Conservation (phyloP, 2,329 filamentous ascomycete genomes). For the Penicillium sp. region DNA sequence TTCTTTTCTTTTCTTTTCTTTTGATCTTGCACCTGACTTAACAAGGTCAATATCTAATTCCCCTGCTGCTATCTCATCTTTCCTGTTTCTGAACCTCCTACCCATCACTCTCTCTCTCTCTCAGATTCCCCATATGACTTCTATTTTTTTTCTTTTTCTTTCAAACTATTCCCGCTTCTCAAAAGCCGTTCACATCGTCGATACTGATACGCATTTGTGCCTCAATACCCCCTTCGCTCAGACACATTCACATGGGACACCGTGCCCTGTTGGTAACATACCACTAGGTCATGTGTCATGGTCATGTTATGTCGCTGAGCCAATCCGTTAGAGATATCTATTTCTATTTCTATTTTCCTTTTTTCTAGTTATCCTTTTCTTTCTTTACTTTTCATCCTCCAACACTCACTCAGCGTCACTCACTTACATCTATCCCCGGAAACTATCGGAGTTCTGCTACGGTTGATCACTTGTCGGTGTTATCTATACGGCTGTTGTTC, state of each 20-base stretch:
- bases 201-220: constrained; percentile 18
- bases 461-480: not conserved
- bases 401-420: too few relatives aligned
- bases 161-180: constrained; percentile 16
- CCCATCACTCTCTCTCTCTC: too few relatives aligned
- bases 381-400: too few relatives aligned
- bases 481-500: not conserved
- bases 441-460: not conserved
- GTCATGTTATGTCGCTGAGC: constrained; percentile 1
- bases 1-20: constrained; percentile 7
- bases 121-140: too few relatives aligned
- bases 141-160: constrained; percentile 7
- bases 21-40: too few relatives aligned
- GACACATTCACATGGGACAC: too few relatives aligned
- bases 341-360: not conserved
- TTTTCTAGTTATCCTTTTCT: not conserved
- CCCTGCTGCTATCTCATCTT: too few relatives aligned
- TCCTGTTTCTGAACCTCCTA: too few relatives aligned
- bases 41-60: constrained; percentile 6
- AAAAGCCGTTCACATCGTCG: constrained; percentile 15
- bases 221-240: constrained; percentile 21
- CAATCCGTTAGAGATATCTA: not conserved
- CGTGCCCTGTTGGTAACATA: not conserved
- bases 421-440: constrained; percentile 1
- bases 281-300: not conserved